Evolutionary conservation across 441 rosid species (phyloP).

Genomic region (Gossypium aridum): DNA sequence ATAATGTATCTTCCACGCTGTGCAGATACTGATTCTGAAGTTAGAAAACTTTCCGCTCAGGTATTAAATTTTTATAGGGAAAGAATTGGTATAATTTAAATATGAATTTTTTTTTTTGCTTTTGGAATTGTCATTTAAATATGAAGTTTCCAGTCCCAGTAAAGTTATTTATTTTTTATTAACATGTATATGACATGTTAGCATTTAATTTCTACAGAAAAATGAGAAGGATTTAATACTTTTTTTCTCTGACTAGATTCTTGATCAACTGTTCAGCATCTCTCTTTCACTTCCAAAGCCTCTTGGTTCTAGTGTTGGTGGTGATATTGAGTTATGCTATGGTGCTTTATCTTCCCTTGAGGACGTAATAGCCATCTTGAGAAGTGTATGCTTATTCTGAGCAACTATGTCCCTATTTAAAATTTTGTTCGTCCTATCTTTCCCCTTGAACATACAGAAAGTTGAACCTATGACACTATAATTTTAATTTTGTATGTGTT

Average conservation of each 20-base stretch:
- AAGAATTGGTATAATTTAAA: conserved; percentile 2
- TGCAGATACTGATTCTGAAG: conserved; percentile 93
- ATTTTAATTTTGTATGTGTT: neutral
- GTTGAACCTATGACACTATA: neutral
- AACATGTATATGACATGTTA: neutral
- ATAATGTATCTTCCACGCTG: conserved; percentile 96
- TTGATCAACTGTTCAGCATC: conserved; percentile 92
- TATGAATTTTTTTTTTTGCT: neutral
- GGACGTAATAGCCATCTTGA: conserved; percentile 95
- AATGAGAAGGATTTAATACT: neutral
- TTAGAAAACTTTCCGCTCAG: conserved; percentile 93
- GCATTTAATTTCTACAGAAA: conserved; percentile 2
- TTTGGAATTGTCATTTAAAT: conserved; percentile 3
- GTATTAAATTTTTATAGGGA: conserved; percentile 33
- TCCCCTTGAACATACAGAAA: neutral
- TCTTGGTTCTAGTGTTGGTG: conserved; percentile 38
- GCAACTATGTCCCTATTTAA: neutral
- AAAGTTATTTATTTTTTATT: neutral
- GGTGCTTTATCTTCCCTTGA: conserved; percentile 88
- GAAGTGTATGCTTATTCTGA: conserved; percentile 57
- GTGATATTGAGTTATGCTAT: conserved; percentile 71
- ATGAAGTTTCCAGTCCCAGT: conserved; percentile 4
- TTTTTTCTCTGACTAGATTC: conserved; percentile 52
- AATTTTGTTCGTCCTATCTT: neutral
- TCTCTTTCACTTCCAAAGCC: conserved; percentile 92